Percentiles rank a stretch among this genome's conserved stretches.
These are phyloP conservation scores for Apiotrichum mycotoxinovorans DNA, from an alignment of 1,284 basidiomycete species.

Conservation along the genomic window DNA sequence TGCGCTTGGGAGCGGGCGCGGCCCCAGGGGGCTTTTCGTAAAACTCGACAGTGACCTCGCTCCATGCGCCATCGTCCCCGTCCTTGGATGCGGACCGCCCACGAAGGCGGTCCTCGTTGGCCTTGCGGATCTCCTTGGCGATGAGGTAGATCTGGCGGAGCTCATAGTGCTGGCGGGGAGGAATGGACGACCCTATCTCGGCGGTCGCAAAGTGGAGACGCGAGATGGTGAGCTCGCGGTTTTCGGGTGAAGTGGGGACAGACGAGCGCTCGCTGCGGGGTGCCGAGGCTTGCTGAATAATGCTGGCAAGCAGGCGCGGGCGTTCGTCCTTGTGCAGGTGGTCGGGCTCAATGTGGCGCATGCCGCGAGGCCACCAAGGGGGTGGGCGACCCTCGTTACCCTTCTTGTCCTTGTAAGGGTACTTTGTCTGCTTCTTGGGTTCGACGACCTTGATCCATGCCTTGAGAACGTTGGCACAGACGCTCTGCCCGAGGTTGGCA, in stretches of 20 bases:
- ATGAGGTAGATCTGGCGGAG: constrained; percentile 55
- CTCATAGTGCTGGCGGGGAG: constrained; percentile 50
- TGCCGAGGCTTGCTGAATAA: constrained; percentile 47
- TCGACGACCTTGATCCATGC: constrained; percentile 57
- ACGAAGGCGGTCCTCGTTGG: constrained; percentile 18
- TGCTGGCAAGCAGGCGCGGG: constrained; percentile 50
- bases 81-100: constrained; percentile 7
- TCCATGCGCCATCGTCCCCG: constrained; percentile 9
- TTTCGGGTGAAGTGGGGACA: constrained; percentile 13
- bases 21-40: constrained; percentile 31
- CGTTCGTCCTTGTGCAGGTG: constrained; percentile 55
- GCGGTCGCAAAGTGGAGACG: constrained; percentile 54
- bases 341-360: constrained; percentile 56
- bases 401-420: constrained; percentile 57
- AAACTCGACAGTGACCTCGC: constrained; percentile 15
- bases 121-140: constrained; percentile 47
- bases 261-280: constrained; percentile 23
- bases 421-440: constrained; percentile 56
- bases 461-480: constrained; percentile 56
- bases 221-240: constrained; percentile 41
- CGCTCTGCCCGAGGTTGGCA: constrained; percentile 52
- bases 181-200: constrained; percentile 52
- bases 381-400: constrained; percentile 53
- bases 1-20: constrained; percentile 15
- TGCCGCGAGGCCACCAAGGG: constrained; percentile 55